Evolutionary conservation across 768 basidiomycete genomes (phyloP), one percentile per base, ranked within the genome.

Genomic region (Dioszegia aurantiaca): DNA sequence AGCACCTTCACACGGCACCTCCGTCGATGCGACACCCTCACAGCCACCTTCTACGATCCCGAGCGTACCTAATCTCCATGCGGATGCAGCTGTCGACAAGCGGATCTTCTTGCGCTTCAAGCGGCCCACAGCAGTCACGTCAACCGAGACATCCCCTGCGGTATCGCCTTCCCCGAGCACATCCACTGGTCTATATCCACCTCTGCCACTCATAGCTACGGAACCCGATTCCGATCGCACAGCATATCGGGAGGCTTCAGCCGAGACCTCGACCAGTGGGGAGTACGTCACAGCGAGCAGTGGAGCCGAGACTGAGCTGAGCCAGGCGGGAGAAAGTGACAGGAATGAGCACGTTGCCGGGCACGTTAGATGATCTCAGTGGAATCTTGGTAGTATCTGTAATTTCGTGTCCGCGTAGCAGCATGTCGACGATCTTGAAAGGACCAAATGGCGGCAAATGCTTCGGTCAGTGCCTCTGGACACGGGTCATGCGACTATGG

Each of bases 281-380:
- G 66, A 62, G 37, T 68, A 68, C 41, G 46, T 51, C 10, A 62
- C 46, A 37, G 66, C 66, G n/a, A 28, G 33, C 17, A 62, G 66
- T 45, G 62, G 59, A 10, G 55, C n/a, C n/a, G 49, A 59, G 28
- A 26, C 30, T 28, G 47, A 42, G 40, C 14, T 33, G 28, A 28
- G 51, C 45, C 31, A 43, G 11, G 28, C 42, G 58, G 28, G 17
- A 17, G 43, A n/a, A 12, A 36, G 41, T n/a, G 30, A 21, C 11
- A 31, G 37, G 30, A 53, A 17, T 3, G 28, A 2, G 17, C 19
- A 19, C 37, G 43, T 11, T 11, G 52, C 26, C 4, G 59, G 30
- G 36, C 45, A 21, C 17, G 31, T 21, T 23, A 48, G 21, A 23
- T n/a, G 53, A n/a, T n/a, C n/a, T n/a, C n/a, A n/a, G n/a, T n/a